Percentiles rank a stretch among this genome's conserved stretches.
Conservation (phyloP, 495 filamentous ascomycete species). For the Bathelium albidoporum region DNA sequence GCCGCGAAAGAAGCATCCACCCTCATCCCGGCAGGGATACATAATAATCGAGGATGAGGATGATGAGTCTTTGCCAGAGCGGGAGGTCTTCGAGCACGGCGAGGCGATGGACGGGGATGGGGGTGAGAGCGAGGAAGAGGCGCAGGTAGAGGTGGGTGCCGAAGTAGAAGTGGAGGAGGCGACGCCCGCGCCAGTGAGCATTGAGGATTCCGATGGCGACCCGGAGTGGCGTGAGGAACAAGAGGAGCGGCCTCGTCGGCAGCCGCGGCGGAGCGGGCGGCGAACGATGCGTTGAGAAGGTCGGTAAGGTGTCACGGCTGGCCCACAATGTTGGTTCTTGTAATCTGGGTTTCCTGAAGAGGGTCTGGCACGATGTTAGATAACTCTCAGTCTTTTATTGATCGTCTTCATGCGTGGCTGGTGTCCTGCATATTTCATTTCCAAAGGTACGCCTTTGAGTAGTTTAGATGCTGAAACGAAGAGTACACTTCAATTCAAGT, state of each 20-base stretch:
- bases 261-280: not conserved
- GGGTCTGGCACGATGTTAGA: too few species aligned
- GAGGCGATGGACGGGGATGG: not conserved
- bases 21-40: not conserved
- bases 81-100: not conserved
- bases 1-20: not conserved
- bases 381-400: too few species aligned
- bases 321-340: too few species aligned
- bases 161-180: not conserved
- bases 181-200: not conserved
- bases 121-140: not conserved
- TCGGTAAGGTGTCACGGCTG: not conserved
- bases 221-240: not conserved
- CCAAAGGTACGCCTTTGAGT: too few species aligned
- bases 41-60: not conserved
- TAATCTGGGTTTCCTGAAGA: too few species aligned
- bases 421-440: too few species aligned
- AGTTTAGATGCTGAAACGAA: too few species aligned
- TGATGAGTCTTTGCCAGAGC: not conserved
- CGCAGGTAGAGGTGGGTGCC: not conserved
- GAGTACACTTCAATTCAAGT: too few species aligned
- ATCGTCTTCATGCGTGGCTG: too few species aligned
- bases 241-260: not conserved
- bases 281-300: not conserved
- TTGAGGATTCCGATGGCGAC: not conserved